Evolutionary conservation across 805 yeast species (phyloP).

Genomic region (Isabelozyma heimii): DNA sequence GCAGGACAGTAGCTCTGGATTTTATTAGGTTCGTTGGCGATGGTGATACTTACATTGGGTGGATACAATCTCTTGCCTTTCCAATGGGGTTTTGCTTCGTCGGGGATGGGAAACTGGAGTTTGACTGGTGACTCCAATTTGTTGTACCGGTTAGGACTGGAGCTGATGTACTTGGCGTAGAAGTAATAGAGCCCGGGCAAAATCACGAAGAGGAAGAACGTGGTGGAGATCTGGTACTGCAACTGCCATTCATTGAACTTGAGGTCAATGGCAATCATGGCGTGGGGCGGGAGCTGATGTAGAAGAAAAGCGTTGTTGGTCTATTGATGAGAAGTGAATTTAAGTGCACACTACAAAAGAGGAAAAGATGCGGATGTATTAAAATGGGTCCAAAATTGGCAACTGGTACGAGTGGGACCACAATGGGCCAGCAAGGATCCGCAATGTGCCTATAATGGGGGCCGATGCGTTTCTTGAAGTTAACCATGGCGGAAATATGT

Average conservation of each 20-base stretch:
- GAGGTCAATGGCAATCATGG: slow-evolving; percentile 43
- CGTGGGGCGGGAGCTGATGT: not conserved
- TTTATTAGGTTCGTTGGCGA: slow-evolving; percentile 58
- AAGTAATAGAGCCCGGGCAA: slow-evolving; percentile 33
- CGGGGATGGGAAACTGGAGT: slow-evolving; percentile 60
- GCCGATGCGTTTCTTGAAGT: too few relatives aligned
- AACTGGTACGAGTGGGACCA: not conserved
- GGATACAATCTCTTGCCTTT: slow-evolving; percentile 78
- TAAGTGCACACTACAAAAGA: not conserved
- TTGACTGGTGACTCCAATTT: slow-evolving; percentile 44
- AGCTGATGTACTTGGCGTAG: slow-evolving; percentile 35
- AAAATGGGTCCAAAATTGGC: not conserved
- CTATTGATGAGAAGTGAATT: not conserved
- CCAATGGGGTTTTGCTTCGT: slow-evolving; percentile 86
- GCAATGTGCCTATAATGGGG: too few relatives aligned
- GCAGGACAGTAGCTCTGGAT: slow-evolving; percentile 95
- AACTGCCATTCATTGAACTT: slow-evolving; percentile 38
- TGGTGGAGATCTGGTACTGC: slow-evolving; percentile 45
- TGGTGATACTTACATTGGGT: slow-evolving; percentile 49
- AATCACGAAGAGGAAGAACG: slow-evolving; percentile 39
- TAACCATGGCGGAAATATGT: too few relatives aligned
- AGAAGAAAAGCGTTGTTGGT: not conserved
- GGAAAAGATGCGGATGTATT: not conserved
- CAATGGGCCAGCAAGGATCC: too few relatives aligned
- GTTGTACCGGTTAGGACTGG: slow-evolving; percentile 38